A percentile compares a stretch with the other conserved stretches of the same genome.
Evolutionary conservation across 331 rosid species (phyloP).

Genomic region (Cydonia oblonga): DNA sequence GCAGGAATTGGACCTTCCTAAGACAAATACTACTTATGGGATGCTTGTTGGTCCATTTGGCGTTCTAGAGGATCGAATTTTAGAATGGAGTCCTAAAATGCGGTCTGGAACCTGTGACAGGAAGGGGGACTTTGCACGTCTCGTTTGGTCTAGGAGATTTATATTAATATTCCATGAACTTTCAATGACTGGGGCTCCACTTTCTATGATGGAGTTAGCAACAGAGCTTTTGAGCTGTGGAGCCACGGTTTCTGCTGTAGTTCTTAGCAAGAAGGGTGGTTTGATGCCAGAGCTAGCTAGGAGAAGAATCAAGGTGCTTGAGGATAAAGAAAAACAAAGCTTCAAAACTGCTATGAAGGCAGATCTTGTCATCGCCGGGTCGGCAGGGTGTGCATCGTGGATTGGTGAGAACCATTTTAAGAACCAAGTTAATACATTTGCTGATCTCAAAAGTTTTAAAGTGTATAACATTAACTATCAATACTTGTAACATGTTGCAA

Average conservation of each 20-base stretch:
- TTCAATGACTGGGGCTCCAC: conserved; percentile 86
- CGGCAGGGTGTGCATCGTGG: conserved; percentile 86
- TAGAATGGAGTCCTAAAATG: conserved; percentile 60
- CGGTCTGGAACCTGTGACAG: conserved; percentile 60
- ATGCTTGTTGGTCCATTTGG: conserved; percentile 83
- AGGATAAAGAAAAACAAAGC: conserved; percentile 62
- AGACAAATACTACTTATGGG: conserved; percentile 50
- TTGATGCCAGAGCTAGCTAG: conserved; percentile 71
- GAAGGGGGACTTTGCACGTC: conserved; percentile 55
- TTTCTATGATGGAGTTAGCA: conserved; percentile 80
- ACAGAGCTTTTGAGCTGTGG: conserved; percentile 82
- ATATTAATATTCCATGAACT: conserved; percentile 70
- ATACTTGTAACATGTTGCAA: not conserved
- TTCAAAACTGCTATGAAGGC: conserved; percentile 71
- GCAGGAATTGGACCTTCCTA: conserved; percentile 46
- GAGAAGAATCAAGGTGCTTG: conserved; percentile 68
- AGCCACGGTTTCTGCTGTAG: conserved; percentile 70
- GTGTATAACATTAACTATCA: not conserved
- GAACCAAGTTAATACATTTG: not conserved
- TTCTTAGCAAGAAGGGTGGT: conserved; percentile 81
- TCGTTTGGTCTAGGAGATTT: conserved; percentile 72
- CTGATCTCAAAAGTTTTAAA: not conserved
- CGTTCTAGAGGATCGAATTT: conserved; percentile 47
- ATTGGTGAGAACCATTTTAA: conserved; percentile 49
- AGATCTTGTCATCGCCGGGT: conserved; percentile 75